Base-by-base conservation (phyloP, 805 yeast genomes). In the Saccharomycopsis babjevae region DNA sequence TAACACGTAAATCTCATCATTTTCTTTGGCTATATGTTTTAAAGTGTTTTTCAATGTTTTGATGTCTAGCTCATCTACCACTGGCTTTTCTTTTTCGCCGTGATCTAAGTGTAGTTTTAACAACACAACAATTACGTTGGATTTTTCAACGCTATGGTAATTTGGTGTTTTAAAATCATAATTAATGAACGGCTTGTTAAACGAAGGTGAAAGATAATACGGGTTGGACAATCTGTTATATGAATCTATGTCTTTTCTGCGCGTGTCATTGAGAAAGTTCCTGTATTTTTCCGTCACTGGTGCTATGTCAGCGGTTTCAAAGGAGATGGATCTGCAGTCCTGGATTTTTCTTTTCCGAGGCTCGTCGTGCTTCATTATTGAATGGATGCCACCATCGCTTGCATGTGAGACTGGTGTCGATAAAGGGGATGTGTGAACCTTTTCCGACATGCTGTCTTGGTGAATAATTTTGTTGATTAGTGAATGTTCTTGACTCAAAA, bases 151-250 rank as follows among this genome's bases (percentile, higher is more conserved):
- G 39, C 52, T 62, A 10, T 42, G 38, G 34, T 42, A 61, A n/a
- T 43, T n/a, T 15, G 39, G 43, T 1, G 64, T 61, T 28, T 54
- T 42, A 50, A 56, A 61, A 36, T 61, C 61, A 40, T 50, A 57
- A 20, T 57, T 61, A 1, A 63, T 32, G 28, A 61, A 61, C 15
- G 65, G 65, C 32, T 63, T 63, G 34, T 63, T 63, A 57, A 59
- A 63, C 15, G 65, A 63, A 8, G 65, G 64, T 10, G 64, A 16
- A 15, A 63, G 25, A 42, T 63, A 63, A 36, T 61, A 63, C 13
- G 65, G 65, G 28, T 63, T 61, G 18, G 56, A 38, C 20, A 63
- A n/a, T 42, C 60, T 50, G 46, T 57, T 32, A 50, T 60, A 63
- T 11, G 59, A 59, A 18, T 58, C 57, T 22, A 63, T 61, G 18